phyloP scores from a whole-genome alignment of 179 eudicot genomes.

The Drosera spatulata region DNA sequence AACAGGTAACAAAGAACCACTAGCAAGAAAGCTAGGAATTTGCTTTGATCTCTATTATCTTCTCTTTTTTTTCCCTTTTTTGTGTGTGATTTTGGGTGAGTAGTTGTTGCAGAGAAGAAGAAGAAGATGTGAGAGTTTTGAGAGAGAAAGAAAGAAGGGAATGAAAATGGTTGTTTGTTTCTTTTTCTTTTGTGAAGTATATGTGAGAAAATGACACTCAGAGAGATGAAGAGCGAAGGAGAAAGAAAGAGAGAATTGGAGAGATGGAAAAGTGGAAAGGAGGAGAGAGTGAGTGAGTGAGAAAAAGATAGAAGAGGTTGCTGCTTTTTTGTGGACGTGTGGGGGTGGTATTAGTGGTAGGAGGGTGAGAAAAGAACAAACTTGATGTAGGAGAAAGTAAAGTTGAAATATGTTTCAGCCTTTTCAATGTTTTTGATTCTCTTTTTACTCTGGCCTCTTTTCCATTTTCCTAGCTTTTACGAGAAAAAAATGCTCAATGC shows the following conservation, averaged over 20 bases:
- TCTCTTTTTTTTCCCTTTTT: too few relatives aligned
- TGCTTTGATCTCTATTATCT: too few relatives aligned
- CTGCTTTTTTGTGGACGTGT: too few relatives aligned
- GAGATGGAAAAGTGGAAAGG: conserved; percentile 2
- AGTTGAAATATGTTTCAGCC: too few relatives aligned
- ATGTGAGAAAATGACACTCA: conserved; percentile 27
- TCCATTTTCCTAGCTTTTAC: too few relatives aligned
- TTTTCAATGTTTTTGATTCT: too few relatives aligned
- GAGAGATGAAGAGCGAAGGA: too few relatives aligned
- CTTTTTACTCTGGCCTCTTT: too few relatives aligned
- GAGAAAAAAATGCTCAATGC: too few relatives aligned
- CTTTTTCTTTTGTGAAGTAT: conserved; percentile 58
- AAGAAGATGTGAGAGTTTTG: conserved; percentile 4
- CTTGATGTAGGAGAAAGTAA: conserved; percentile 3
- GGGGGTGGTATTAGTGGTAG: background rate
- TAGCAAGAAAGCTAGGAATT: too few relatives aligned
- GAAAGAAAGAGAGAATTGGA: conserved; percentile 9
- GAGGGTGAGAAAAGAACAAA: conserved; percentile 4
- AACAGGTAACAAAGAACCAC: too few relatives aligned
- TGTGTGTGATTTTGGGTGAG: too few relatives aligned
- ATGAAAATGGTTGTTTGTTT: conserved; percentile 23
- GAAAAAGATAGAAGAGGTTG: background rate
- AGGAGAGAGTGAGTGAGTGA: conserved; percentile 2
- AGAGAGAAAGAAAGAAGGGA: conserved; percentile 5
- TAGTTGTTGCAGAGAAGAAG: background rate